Evolutionary conservation across 495 filamentous ascomycete genomes (phyloP).

Genomic region (Hypoxylon fragiforme): DNA sequence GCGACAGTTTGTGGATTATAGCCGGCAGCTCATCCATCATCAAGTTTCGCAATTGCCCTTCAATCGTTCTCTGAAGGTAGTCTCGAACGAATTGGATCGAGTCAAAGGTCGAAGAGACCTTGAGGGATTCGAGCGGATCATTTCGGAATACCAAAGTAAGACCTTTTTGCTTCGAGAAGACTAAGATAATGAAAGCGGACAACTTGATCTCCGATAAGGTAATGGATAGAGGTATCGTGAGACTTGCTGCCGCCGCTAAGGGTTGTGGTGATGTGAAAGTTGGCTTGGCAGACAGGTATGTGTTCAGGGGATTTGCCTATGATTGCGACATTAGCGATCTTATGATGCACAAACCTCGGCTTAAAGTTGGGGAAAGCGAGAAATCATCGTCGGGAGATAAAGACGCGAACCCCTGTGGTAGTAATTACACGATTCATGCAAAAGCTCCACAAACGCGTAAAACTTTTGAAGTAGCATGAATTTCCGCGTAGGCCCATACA

Average conservation of each 20-base stretch:
- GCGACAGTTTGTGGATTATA: conserved; percentile 90
- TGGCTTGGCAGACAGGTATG: conserved; percentile 87
- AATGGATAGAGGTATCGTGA: conserved; percentile 96
- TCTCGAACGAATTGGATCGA: conserved; percentile 98
- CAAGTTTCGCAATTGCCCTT: conserved; percentile 85
- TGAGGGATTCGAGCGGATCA: conserved; percentile 95
- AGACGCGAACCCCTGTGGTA: conserved; percentile 28
- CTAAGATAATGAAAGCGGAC: conserved; percentile 96
- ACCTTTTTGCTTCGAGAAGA: conserved; percentile 96
- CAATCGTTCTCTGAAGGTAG: conserved; percentile 95
- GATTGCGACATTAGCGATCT: conserved; percentile 51
- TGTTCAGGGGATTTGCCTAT: conserved; percentile 93
- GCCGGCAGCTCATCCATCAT: conserved; percentile 98
- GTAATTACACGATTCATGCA: conserved; percentile 35
- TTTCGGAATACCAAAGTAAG: conserved; percentile 96
- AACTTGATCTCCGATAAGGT: conserved; percentile 94
- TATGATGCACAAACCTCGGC: conserved; percentile 32
- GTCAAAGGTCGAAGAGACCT: conserved; percentile 98
- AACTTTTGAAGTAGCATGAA: conserved; percentile 1
- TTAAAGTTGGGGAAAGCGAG: conserved; percentile 21
- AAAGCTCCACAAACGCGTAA: conserved; percentile 27
- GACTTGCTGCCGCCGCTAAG: conserved; percentile 85
- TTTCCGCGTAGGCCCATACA: conserved; percentile 17
- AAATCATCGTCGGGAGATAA: conserved; percentile 21
- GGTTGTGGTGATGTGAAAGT: conserved; percentile 90